Base-by-base conservation (phyloP, 2,329 filamentous ascomycete species). In the Sclerotinia sclerotiorum region DNA sequence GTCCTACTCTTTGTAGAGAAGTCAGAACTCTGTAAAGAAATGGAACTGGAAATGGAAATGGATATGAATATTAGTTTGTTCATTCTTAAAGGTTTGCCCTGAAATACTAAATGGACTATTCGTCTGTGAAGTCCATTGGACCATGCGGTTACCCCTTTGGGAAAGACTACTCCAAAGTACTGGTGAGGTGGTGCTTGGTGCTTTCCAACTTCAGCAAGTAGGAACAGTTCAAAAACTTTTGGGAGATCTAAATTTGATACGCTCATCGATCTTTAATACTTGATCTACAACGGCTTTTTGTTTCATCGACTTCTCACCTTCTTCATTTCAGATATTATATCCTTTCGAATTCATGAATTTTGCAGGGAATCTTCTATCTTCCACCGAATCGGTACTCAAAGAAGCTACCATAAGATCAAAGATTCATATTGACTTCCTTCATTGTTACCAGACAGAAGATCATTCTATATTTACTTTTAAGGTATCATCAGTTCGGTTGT, bases 161-260 rank as follows among this genome's bases (percentile, higher is more conserved):
- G 29, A 51, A 63, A 21, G 32, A 63, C 46, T 42, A 63, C 60
- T 21, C 60, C 46, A 51, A 63, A 39, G n/a, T 35, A 35, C 35
- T 10, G 10, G 35, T 29, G n/a, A 51, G 60, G n/a, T 63, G 1
- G 29, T 35, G n/a, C 60, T 52, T 63, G 1, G 29, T 35, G n/a
- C 60, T 52, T 63, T 51, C 60, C 60, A 39, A 51, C 32, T 51
- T 24, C 11, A 63, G 60, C 32, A 39, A 51, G 46, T 27, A 39
- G 15, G 13, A 32, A 51, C 13, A 2, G 44, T n/a, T 27, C 15
- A 17, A 13, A 13, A 35, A 29, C 48, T 51, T 35, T 15, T n/a
- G 29, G 0, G 3, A 3, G 24, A 35, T 19, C 29, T 13, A 32
- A 13, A 13, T 19, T 49, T 7, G 6, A 35, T 17, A 21, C 1